Conservation (phyloP, 345 rosid genomes). For the Gossypium raimondii region DNA sequence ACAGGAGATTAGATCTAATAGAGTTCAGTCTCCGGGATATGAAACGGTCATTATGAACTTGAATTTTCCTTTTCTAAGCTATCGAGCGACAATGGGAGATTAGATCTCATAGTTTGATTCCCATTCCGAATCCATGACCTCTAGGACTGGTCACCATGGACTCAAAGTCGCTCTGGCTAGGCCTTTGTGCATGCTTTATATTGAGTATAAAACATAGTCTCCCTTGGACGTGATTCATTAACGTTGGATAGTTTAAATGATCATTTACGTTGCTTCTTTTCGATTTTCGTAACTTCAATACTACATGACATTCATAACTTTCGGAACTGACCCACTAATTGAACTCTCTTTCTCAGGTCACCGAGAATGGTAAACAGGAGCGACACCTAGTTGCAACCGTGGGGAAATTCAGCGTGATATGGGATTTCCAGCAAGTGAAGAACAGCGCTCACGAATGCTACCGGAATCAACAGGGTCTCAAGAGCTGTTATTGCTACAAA, state of each 20-base stretch:
- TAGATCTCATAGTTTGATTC: no score
- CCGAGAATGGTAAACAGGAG: conserved; percentile 92
- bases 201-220: not conserved
- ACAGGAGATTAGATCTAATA: no score
- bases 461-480: conserved; percentile 83
- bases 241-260: not conserved
- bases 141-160: no score
- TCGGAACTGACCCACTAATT: not conserved
- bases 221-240: not conserved
- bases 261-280: not conserved
- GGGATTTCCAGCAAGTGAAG: conserved; percentile 98
- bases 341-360: conserved; percentile 45
- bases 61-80: no score
- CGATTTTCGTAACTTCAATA: no score
- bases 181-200: not conserved
- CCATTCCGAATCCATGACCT: no score
- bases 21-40: no score
- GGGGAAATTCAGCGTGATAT: conserved; percentile 92
- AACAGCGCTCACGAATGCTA: conserved; percentile 83
- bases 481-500: conserved; percentile 96
- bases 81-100: no score
- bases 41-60: no score
- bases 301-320: not conserved
- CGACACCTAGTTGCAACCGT: conserved; percentile 88
- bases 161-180: not conserved